phyloP scores from a whole-genome alignment of 2,329 filamentous ascomycete genomes.

The Ophiostoma sp. region DNA sequence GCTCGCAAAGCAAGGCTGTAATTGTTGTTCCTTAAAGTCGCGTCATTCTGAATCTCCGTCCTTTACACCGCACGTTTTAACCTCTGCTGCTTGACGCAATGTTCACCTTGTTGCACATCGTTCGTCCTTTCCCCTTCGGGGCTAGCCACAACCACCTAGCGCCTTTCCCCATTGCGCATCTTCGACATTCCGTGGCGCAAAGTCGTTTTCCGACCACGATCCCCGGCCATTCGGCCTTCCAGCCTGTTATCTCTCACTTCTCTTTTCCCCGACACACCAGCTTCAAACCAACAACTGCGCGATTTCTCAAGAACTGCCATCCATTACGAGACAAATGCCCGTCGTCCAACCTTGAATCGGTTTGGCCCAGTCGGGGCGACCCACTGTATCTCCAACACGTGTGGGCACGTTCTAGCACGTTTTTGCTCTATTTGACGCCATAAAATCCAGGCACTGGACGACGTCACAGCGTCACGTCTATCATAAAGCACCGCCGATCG shows the following conservation, averaged over 20 bases:
- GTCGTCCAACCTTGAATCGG: not conserved
- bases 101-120: no score
- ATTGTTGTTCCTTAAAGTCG: no score
- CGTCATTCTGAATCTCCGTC: not conserved
- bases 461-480: not conserved
- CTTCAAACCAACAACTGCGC: not conserved
- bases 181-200: slow-evolving; percentile 14
- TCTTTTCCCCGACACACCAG: not conserved
- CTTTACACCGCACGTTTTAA: not conserved
- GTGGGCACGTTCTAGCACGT: not conserved
- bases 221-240: not conserved
- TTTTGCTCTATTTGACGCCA: not conserved
- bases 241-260: not conserved
- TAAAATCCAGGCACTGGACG: not conserved
- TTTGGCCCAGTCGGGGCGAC: not conserved
- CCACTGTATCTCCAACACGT: slow-evolving; percentile 10
- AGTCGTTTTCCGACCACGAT: slow-evolving; percentile 10
- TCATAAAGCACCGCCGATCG: slow-evolving; percentile 1
- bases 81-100: not conserved
- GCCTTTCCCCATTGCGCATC: not conserved
- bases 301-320: not conserved
- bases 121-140: not conserved
- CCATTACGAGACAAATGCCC: not conserved
- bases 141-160: not conserved
- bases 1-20: not conserved